phyloP scores from a whole-genome alignment of 805 yeast species.

The Candida coleopterorum region DNA sequence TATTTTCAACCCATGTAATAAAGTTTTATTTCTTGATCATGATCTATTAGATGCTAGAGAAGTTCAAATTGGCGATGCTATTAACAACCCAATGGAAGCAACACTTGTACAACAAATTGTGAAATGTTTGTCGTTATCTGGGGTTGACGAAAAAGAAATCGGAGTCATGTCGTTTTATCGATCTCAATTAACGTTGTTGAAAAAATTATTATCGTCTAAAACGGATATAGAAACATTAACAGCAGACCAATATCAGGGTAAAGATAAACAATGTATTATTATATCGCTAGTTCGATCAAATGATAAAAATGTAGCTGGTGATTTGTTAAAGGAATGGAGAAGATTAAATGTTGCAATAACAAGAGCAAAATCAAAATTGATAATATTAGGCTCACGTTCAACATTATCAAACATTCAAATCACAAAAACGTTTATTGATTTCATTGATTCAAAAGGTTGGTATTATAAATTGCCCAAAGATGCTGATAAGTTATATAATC shows the following conservation, averaged over 20 bases:
- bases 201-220: constrained; percentile 19
- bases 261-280: constrained; percentile 88
- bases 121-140: constrained; percentile 51
- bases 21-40: constrained; percentile 77
- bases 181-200: constrained; percentile 55
- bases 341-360: constrained; percentile 94
- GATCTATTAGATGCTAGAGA: constrained; percentile 63
- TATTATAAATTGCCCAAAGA: constrained; percentile 48
- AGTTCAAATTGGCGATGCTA: constrained; percentile 53
- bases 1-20: constrained; percentile 49
- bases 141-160: constrained; percentile 54
- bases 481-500: constrained; percentile 36
- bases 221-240: constrained; percentile 72
- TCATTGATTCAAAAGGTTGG: constrained; percentile 61
- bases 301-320: constrained; percentile 60
- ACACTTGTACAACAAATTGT: constrained; percentile 58
- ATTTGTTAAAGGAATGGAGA: constrained; percentile 80
- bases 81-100: constrained; percentile 73
- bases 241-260: constrained; percentile 94
- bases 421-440: constrained; percentile 54
- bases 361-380: constrained; percentile 77
- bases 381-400: constrained; percentile 72
- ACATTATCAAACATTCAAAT: constrained; percentile 53
- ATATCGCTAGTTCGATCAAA: constrained; percentile 88
- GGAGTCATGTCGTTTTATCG: constrained; percentile 91